Percentiles rank a stretch among this genome's conserved stretches.
These are phyloP conservation scores for Fusarium sp. DNA, from an alignment of 2,329 filamentous ascomycete genomes.

Conservation along the genomic window DNA sequence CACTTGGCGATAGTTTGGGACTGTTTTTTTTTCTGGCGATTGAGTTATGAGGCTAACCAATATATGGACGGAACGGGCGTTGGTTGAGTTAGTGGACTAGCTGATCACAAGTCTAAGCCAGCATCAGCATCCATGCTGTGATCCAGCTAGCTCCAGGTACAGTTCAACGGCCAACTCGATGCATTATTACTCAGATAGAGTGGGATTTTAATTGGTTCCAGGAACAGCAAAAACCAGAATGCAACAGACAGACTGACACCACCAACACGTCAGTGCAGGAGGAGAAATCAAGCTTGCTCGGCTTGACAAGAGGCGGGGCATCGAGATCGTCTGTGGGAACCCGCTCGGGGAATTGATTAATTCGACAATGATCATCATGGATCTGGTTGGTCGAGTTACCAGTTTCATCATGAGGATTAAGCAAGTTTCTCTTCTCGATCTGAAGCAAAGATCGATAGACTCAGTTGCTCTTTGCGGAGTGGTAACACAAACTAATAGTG, in stretches of 20 bases:
- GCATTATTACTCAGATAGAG: not conserved
- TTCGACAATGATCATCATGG: conserved; percentile 1
- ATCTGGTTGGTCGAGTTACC: not conserved
- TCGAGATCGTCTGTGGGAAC: conserved; percentile 28
- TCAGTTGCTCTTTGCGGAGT: not conserved
- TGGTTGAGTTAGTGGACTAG: conserved; percentile 2
- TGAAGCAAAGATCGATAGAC: not conserved
- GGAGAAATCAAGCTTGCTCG: conserved; percentile 19
- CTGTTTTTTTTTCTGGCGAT: not conserved
- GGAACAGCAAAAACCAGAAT: conserved; percentile 2
- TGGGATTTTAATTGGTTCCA: not conserved
- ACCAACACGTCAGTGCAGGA: conserved; percentile 32
- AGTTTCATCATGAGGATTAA: conserved; percentile 18
- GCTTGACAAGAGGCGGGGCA: conserved; percentile 22
- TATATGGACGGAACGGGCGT: conserved; percentile 1
- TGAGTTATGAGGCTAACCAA: conserved; percentile 11
- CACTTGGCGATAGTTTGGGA: conserved; percentile 18
- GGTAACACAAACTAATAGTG: not conserved
- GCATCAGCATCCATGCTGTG: not conserved
- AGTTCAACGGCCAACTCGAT: not conserved
- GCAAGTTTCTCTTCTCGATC: conserved; percentile 20
- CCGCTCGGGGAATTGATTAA: conserved; percentile 8
- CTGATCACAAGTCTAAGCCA: conserved; percentile 1
- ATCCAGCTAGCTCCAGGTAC: not conserved
- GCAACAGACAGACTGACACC: conserved; percentile 2